These are phyloP conservation scores for Neurospora sublineolata DNA, from an alignment of 495 filamentous ascomycete species.

Conservation along the genomic window DNA sequence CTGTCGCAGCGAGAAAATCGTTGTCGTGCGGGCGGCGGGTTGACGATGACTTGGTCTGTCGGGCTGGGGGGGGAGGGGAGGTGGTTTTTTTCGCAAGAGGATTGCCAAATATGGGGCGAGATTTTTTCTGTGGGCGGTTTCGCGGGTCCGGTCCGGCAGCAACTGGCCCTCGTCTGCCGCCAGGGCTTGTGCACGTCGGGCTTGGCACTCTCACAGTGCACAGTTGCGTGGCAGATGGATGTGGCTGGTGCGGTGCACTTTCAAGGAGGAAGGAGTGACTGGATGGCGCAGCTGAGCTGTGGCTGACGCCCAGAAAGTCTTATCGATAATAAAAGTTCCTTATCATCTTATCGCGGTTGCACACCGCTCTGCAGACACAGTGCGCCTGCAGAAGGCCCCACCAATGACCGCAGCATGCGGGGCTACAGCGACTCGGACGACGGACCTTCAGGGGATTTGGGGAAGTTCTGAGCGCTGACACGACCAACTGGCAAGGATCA, in stretches of 20 bases:
- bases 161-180: not conserved
- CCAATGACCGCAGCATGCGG: not conserved
- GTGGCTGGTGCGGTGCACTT: not conserved
- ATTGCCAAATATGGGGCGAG: conserved; percentile 14
- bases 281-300: not conserved
- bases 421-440: not conserved
- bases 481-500: not conserved
- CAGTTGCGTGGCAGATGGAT: not conserved
- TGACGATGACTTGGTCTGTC: conserved; percentile 6
- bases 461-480: not conserved
- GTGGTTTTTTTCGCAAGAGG: conserved; percentile 9
- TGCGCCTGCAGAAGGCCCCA: not conserved
- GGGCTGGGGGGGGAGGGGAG: not conserved
- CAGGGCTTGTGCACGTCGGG: not conserved
- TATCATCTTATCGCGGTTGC: not conserved
- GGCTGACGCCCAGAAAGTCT: not conserved
- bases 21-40: conserved; percentile 1
- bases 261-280: not conserved
- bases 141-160: conserved; percentile 3
- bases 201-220: not conserved
- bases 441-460: not conserved
- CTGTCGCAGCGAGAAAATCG: conserved; percentile 4
- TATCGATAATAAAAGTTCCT: not conserved
- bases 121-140: conserved; percentile 25
- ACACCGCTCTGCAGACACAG: not conserved